Percentiles rank a stretch among this genome's conserved stretches.
Evolutionary conservation across 2,329 filamentous ascomycete genomes (phyloP).

Genomic region (Phialemonium atrogriseum): DNA sequence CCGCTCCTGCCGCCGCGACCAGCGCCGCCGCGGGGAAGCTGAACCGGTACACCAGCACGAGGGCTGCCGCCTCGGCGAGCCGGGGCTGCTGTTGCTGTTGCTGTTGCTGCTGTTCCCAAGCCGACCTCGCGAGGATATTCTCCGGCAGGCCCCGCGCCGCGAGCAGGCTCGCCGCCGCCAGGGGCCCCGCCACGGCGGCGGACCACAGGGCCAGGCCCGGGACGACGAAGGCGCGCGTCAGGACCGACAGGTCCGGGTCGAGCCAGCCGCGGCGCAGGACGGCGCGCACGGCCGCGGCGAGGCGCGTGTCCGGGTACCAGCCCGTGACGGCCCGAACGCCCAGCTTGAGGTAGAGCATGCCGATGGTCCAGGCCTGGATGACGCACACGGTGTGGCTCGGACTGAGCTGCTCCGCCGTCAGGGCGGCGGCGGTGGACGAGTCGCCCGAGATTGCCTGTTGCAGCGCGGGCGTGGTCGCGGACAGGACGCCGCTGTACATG

Average conservation of each 20-base stretch:
- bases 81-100: slow-evolving; percentile 10
- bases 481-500: slow-evolving; percentile 33
- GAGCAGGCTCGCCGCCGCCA: slow-evolving; percentile 44
- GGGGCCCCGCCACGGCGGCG: slow-evolving; percentile 56
- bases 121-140: slow-evolving; percentile 1
- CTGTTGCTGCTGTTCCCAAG: slow-evolving; percentile 8
- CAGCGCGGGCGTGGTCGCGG: background rate
- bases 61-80: slow-evolving; percentile 17
- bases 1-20: slow-evolving; percentile 34
- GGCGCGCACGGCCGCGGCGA: slow-evolving; percentile 65
- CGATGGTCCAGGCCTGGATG: slow-evolving; percentile 90
- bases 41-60: slow-evolving; percentile 38
- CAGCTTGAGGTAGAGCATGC: slow-evolving; percentile 83
- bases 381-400: slow-evolving; percentile 68
- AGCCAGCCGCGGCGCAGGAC: slow-evolving; percentile 70
- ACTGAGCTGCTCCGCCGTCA: slow-evolving; percentile 18
- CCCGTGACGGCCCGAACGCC: slow-evolving; percentile 60
- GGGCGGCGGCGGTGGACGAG: slow-evolving; percentile 15
- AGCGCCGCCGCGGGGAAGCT: slow-evolving; percentile 63
- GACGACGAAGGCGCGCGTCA: slow-evolving; percentile 81
- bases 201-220: slow-evolving; percentile 58
- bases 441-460: slow-evolving; percentile 5
- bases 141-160: slow-evolving; percentile 28
- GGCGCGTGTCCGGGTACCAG: slow-evolving; percentile 59
- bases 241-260: slow-evolving; percentile 67